phyloP scores from a whole-genome alignment of 116 monocot species.

The Trichopus zeylanicus region DNA sequence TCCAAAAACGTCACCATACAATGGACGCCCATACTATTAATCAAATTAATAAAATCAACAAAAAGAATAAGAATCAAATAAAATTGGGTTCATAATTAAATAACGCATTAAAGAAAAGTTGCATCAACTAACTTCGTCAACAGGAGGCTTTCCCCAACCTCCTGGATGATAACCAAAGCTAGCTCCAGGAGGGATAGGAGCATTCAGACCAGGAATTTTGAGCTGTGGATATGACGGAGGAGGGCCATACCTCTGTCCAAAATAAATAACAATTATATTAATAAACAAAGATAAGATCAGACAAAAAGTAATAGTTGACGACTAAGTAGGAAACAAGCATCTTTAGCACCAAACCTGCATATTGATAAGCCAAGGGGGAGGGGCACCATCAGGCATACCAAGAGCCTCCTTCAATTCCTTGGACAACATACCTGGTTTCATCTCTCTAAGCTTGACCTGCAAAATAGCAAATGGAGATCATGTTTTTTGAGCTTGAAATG shows the following conservation, averaged over 20 bases:
- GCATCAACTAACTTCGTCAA: constrained; percentile 69
- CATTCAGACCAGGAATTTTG: constrained; percentile 95
- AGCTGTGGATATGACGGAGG: constrained; percentile 96
- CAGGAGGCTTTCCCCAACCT: constrained; percentile 98
- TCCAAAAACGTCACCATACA: constrained; percentile 99
- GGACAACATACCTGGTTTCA: constrained; percentile 92
- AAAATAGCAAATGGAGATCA: neutral
- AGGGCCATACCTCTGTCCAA: constrained; percentile 93
- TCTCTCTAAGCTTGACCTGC: constrained; percentile 94
- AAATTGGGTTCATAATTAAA: neutral
- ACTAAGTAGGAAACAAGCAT: constrained; percentile 1
- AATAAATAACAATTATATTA: too few relatives aligned
- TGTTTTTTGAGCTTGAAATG: neutral
- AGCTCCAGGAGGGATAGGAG: constrained; percentile 90
- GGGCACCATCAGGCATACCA: constrained; percentile 98
- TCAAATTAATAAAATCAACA: constrained; percentile 5
- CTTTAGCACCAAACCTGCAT: constrained; percentile 67
- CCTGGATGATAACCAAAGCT: constrained; percentile 97
- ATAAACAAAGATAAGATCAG: constrained; percentile 4
- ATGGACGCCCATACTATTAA: constrained; percentile 75
- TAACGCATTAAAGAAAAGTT: neutral
- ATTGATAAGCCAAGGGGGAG: constrained; percentile 98
- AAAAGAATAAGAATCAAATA: neutral
- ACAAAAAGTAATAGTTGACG: neutral
- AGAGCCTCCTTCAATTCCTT: constrained; percentile 97